Evolutionary conservation across 768 basidiomycete species (phyloP).

Genomic region (Stropharia rugosoannulata): DNA sequence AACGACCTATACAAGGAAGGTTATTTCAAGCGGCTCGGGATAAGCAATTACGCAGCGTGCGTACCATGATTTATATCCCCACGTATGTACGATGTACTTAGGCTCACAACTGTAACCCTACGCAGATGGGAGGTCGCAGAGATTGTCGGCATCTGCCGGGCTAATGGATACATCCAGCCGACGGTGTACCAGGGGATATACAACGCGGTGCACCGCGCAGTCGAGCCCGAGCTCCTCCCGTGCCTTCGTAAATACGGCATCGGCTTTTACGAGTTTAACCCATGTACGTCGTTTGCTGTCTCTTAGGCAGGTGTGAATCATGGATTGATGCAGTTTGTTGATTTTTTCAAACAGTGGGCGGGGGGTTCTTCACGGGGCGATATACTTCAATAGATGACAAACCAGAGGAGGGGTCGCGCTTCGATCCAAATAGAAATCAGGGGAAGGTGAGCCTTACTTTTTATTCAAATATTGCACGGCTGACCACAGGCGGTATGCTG

Average conservation of each 20-base stretch:
- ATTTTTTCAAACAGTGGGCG: constrained; percentile 43
- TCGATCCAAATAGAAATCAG: constrained; percentile 44
- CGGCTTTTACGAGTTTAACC: constrained; percentile 57
- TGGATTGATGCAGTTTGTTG: neutral
- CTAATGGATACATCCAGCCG: constrained; percentile 53
- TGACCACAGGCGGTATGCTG: neutral
- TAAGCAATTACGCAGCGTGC: constrained; percentile 61
- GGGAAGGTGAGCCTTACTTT: constrained; percentile 37
- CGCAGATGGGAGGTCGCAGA: constrained; percentile 66
- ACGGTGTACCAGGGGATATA: constrained; percentile 54
- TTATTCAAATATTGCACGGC: neutral
- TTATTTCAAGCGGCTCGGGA: constrained; percentile 58
- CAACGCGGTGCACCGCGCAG: constrained; percentile 38
- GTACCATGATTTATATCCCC: no score
- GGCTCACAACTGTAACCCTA: no score
- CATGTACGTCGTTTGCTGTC: constrained; percentile 35
- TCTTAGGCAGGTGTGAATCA: neutral
- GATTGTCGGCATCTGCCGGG: constrained; percentile 54
- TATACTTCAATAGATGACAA: constrained; percentile 37
- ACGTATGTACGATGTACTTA: no score
- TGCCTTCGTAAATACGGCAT: constrained; percentile 59
- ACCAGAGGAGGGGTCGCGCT: constrained; percentile 53
- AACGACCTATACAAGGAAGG: constrained; percentile 58
- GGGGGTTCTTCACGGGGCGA: constrained; percentile 60
- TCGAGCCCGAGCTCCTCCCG: constrained; percentile 48